Conservation (phyloP, 345 rosid species). For the Noccaea bulbosa region DNA sequence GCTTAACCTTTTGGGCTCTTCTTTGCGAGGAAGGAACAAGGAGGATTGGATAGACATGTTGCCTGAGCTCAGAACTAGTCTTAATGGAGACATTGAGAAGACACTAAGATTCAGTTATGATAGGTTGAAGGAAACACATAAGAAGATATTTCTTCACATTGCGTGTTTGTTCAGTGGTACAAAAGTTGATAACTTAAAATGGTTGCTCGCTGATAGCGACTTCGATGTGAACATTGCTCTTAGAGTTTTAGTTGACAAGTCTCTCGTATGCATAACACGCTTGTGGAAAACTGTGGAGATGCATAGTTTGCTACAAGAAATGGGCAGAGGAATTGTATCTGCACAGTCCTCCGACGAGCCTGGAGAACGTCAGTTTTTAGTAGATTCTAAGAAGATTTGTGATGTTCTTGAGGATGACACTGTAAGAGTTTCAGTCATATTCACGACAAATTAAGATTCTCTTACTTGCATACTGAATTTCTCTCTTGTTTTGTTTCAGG, state of each 20-base stretch:
- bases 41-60: constrained; percentile 10
- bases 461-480: background rate
- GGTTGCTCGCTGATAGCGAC: constrained; percentile 7
- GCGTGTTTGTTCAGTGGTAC: constrained; percentile 6
- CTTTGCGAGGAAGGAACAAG: constrained; percentile 14
- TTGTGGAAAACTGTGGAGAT: constrained; percentile 14
- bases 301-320: constrained; percentile 17
- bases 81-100: constrained; percentile 14
- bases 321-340: constrained; percentile 22
- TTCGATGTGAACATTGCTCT: constrained; percentile 7
- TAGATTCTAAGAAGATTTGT: constrained; percentile 11
- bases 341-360: constrained; percentile 13
- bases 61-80: constrained; percentile 8
- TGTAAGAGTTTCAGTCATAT: background rate
- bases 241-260: constrained; percentile 17
- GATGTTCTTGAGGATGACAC: constrained; percentile 14
- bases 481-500: constrained; percentile 20
- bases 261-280: constrained; percentile 17
- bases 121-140: constrained; percentile 11
- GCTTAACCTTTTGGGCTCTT: constrained; percentile 19
- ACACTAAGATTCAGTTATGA: constrained; percentile 11
- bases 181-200: constrained; percentile 12
- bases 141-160: background rate
- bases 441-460: background rate
- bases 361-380: constrained; percentile 19